phyloP scores from a whole-genome alignment of 1,284 basidiomycete species.

The Microstroma glucosiphilum region DNA sequence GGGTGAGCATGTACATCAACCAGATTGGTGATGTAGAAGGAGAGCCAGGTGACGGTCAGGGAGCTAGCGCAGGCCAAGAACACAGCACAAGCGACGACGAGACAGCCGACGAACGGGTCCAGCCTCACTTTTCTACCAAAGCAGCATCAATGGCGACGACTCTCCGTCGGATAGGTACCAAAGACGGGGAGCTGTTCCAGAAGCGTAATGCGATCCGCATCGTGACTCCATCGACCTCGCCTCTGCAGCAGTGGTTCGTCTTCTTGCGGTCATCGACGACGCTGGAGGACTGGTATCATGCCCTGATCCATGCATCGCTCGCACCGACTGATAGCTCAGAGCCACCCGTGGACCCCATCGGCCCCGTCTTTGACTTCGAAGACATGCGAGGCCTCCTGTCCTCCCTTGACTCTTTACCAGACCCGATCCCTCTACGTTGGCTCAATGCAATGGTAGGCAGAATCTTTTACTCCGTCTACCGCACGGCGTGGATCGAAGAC shows the following conservation, averaged over 20 bases:
- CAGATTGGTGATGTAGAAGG: constrained; percentile 40
- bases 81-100: constrained; percentile 1
- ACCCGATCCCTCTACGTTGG: constrained; percentile 94
- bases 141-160: constrained; percentile 20
- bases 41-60: constrained; percentile 23
- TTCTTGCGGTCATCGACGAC: constrained; percentile 42
- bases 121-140: constrained; percentile 15
- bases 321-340: constrained; percentile 22
- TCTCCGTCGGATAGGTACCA: constrained; percentile 10
- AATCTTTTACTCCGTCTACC: constrained; percentile 84
- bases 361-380: constrained; percentile 63
- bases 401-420: constrained; percentile 81
- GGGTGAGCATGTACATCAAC: constrained; percentile 40
- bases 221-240: constrained; percentile 15
- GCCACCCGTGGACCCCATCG: constrained; percentile 49
- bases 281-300: constrained; percentile 84
- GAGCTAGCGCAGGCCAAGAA: not conserved
- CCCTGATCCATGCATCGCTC: constrained; percentile 69
- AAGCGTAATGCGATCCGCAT: constrained; percentile 47
- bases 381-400: constrained; percentile 81
- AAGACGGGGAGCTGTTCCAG: constrained; percentile 46
- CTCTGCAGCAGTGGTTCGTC: constrained; percentile 43
- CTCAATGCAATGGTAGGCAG: constrained; percentile 80
- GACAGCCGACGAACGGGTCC: constrained; percentile 4
- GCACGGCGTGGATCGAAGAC: constrained; percentile 69